A percentile compares a stretch with the other conserved stretches of the same genome.
Evolutionary conservation across 805 yeast genomes (phyloP).

Genomic region (Metschnikowia peoriensis): DNA sequence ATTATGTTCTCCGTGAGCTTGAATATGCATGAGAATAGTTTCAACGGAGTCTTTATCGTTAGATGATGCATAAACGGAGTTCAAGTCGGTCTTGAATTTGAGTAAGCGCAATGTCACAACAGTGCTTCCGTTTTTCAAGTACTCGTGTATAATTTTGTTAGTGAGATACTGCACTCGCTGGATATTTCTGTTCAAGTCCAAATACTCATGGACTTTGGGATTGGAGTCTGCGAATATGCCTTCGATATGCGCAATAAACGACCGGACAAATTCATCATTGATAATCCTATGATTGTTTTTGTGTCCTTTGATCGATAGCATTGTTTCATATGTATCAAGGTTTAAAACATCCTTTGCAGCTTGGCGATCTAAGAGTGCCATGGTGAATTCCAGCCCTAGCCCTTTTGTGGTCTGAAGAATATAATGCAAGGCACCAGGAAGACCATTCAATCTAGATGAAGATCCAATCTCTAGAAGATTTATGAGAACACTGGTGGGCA

Average conservation of each 20-base stretch:
- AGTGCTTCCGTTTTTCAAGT: not conserved
- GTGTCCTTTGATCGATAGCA: constrained; percentile 3
- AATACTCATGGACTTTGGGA: constrained; percentile 38
- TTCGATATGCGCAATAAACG: constrained; percentile 28
- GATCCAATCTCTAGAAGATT: constrained; percentile 30
- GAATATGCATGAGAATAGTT: constrained; percentile 10
- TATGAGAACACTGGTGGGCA: constrained; percentile 24
- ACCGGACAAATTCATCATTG: constrained; percentile 21
- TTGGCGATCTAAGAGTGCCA: constrained; percentile 16
- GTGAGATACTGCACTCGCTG: constrained; percentile 8
- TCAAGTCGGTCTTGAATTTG: constrained; percentile 25
- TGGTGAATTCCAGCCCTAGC: constrained; percentile 16
- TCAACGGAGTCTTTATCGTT: constrained; percentile 8
- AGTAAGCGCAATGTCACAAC: constrained; percentile 18
- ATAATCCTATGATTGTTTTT: constrained; percentile 11
- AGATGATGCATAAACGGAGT: constrained; percentile 10
- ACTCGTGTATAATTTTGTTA: not conserved
- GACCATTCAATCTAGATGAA: constrained; percentile 3
- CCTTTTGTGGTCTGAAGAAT: constrained; percentile 6
- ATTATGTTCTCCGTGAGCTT: constrained; percentile 7
- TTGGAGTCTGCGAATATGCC: constrained; percentile 24
- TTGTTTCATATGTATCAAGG: constrained; percentile 17
- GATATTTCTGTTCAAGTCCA: constrained; percentile 28
- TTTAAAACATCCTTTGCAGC: constrained; percentile 8
- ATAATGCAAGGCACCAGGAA: constrained; percentile 6